Evolutionary conservation across 345 rosid genomes (phyloP), one percentile per base, ranked within the genome.

Genomic region (Triadica sebifera): DNA sequence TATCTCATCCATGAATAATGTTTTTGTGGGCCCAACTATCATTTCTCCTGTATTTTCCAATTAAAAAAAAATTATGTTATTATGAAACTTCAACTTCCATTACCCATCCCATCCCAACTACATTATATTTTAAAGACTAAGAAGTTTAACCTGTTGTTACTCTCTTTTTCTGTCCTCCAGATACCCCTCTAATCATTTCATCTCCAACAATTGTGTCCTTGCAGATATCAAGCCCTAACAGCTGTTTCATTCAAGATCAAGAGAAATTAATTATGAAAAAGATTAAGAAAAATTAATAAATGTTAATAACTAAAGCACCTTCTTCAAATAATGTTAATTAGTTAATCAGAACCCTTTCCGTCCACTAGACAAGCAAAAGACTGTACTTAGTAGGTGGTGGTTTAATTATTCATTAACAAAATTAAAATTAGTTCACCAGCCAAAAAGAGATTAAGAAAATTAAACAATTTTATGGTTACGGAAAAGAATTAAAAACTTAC

Each of bases 1-100:
- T 85, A 91, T 95, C 77, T 93, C 99, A 70, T 95, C 99, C 98
- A 95, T 95, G 78, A 85, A 91, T 61, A 95, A 29, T 25, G 97
- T 85, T 75, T 93, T 95, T 39, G 98, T 87, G 20, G 99, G 99
- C 22, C 98, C 96, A 43, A 95, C 99, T 24, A 91, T 88, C 99
- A 93, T 95, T 81, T 95, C 99, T 55, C 98, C 98, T 92, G 81
- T 29, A 29, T 29, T 29, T 29, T 29, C 34, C 34, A 29, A 29
- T 29, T 29, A 29, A 29, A 29, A 29, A 29, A 29, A 29, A 29
- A 29, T 29, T n/a, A n/a, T n/a, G n/a, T 29, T 29, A 29, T 29
- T 29, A 29, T 29, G 34, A 2, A 29, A 29, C 34, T 29, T 2
- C 34, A 1, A 29, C 34, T 29, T 29, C 34, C 34, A 29, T 29